These are phyloP conservation scores for Curvularia lunata DNA, from an alignment of 2,329 filamentous ascomycete genomes.

Conservation along the genomic window DNA sequence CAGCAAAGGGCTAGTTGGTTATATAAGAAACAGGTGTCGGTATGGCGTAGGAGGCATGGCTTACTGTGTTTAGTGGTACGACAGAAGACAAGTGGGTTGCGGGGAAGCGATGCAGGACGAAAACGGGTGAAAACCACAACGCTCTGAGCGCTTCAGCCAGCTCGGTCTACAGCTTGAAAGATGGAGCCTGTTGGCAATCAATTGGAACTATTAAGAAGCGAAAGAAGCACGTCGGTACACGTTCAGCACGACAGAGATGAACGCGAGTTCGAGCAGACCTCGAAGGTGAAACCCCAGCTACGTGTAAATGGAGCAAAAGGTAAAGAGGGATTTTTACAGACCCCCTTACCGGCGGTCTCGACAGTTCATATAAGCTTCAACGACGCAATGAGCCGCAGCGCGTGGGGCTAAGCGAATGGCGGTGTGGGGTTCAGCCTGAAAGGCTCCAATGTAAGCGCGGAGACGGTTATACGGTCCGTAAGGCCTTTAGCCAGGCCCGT, in stretches of 20 bases:
- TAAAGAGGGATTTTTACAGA: slow-evolving; percentile 15
- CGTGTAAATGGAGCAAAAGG: slow-evolving; percentile 8
- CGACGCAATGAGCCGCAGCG: slow-evolving; percentile 32
- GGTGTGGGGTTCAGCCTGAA: slow-evolving; percentile 42
- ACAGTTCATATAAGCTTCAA: slow-evolving; percentile 33
- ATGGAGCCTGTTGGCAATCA: slow-evolving; percentile 8
- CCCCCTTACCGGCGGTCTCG: slow-evolving; percentile 16
- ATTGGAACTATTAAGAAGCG: slow-evolving; percentile 8
- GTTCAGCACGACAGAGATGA: slow-evolving; percentile 5
- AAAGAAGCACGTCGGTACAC: slow-evolving; percentile 14
- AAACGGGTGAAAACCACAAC: slow-evolving; percentile 18
- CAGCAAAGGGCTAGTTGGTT: slow-evolving; percentile 31
- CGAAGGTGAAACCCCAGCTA: slow-evolving; percentile 9
- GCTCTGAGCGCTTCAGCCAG: slow-evolving; percentile 12
- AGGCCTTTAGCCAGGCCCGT: slow-evolving; percentile 34
- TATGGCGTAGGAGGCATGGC: slow-evolving; percentile 33
- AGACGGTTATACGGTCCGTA: slow-evolving; percentile 44
- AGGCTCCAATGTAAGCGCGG: slow-evolving; percentile 33
- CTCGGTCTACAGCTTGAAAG: slow-evolving; percentile 11
- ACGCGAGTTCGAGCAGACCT: slow-evolving; percentile 7
- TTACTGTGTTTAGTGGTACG: slow-evolving; percentile 38
- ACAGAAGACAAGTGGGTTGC: slow-evolving; percentile 20
- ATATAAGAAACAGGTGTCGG: slow-evolving; percentile 28
- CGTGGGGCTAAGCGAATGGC: slow-evolving; percentile 43
- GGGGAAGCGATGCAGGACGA: slow-evolving; percentile 13